Evolutionary conservation across 139 green algal species (phyloP).

Genomic region (Chlamydomonas schloesseri): DNA sequence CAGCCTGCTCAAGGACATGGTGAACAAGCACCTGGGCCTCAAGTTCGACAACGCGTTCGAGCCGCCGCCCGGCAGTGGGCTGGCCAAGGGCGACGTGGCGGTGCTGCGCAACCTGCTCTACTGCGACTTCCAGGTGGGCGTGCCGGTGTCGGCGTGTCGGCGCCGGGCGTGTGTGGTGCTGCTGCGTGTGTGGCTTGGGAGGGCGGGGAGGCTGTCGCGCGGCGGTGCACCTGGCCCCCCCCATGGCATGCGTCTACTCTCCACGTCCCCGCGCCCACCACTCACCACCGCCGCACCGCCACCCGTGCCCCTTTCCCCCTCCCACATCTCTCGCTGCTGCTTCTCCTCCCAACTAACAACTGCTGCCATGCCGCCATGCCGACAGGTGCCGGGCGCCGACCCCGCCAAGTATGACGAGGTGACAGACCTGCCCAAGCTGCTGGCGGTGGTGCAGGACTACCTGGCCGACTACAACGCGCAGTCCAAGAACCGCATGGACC

Average conservation of each 20-base stretch:
- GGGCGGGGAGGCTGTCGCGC: too few species aligned
- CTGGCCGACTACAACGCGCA: slow-evolving; percentile 79
- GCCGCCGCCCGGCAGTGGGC: slow-evolving; percentile 39
- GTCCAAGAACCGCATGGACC: slow-evolving; percentile 72
- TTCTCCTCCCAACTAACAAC: too few species aligned
- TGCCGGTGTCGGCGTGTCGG: too few species aligned
- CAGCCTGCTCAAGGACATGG: slow-evolving; percentile 42
- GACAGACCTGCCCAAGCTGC: slow-evolving; percentile 59
- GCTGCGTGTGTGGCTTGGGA: background rate
- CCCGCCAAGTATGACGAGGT: slow-evolving; percentile 73
- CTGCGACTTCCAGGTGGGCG: slow-evolving; percentile 60
- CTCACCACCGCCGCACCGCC: too few species aligned
- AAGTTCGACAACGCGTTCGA: slow-evolving; percentile 67
- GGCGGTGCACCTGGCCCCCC: too few species aligned
- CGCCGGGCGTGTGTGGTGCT: background rate
- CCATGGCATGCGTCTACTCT: too few species aligned
- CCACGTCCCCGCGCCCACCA: too few species aligned
- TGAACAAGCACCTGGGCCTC: slow-evolving; percentile 58
- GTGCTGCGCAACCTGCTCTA: slow-evolving; percentile 60
- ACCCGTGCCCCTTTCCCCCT: background rate
- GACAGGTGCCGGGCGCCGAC: slow-evolving; percentile 51
- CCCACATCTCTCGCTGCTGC: too few species aligned
- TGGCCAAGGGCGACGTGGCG: slow-evolving; percentile 44
- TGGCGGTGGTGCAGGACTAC: slow-evolving; percentile 72
- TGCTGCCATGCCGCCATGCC: background rate